Evolutionary conservation across 495 filamentous ascomycete species (phyloP), one percentile per base, ranked within the genome.

Genomic region (Hyphodiscus hymeniophilus): DNA sequence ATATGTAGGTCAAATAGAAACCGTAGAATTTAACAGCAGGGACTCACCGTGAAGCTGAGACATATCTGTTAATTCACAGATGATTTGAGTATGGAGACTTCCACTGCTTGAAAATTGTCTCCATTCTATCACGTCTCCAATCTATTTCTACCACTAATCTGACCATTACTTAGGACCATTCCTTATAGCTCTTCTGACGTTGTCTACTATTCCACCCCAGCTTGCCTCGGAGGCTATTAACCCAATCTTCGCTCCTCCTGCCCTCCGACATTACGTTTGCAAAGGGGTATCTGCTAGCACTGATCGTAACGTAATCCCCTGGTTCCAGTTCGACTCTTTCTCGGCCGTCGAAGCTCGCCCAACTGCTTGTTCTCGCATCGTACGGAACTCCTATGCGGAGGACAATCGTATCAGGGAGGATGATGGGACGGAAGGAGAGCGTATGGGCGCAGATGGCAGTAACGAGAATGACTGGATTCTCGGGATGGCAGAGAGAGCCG

Each of bases 401-500:
- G 1, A 97, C 87, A 45, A 96, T 91, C 0, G 89, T 95, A 59
- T 98, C 92, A 7, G 90, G 91, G 1, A 98, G 72, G 50, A 98
- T 90, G 60, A 98, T 89, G 6, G 92, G 92, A 1, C 92, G 79
- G 74, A 97, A 98, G 11, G 87, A 94, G 7, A 98, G 74, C 0
- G 94, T 96, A 65, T 98, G 92, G 13, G 92, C 89, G 61, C 91
- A 95, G 43, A 98, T 96, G 24, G 91, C 85, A 0, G 90, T 95
- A 2, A 98, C 77, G 2, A 98, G 81, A 63, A 98, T 94, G 34
- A 97, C 89, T 0, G 92, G 92, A 60, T 97, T 97, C 47, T 97
- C 94, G 0, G 92, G 92, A 56, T 98, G 92, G 50, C 90, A 95
- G 18, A 98, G 77, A 4, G 89, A 92, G 15, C 92, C 92, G 11